Percentiles rank a stretch among this genome's conserved stretches.
Conservation (phyloP, 805 yeast genomes). For the Wickerhamomyces bisporus region DNA sequence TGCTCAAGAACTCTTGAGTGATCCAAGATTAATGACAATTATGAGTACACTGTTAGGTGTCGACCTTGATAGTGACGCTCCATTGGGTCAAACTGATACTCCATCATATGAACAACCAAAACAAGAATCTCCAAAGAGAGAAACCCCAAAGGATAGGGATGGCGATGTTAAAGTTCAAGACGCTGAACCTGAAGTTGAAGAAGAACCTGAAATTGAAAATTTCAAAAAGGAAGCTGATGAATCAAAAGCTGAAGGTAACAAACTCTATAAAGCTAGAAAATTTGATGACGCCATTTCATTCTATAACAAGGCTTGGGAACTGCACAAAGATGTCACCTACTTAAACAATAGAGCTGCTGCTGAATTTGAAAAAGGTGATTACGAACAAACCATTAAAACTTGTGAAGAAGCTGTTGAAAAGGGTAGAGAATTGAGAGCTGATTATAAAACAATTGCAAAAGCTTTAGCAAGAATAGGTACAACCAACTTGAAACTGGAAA, state of each 20-base stretch:
- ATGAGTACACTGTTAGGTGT: constrained; percentile 84
- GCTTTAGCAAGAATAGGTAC: constrained; percentile 90
- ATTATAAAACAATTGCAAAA: constrained; percentile 87
- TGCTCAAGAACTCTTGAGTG: constrained; percentile 64
- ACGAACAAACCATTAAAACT: constrained; percentile 76
- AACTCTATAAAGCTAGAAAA: constrained; percentile 75
- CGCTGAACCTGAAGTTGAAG: constrained; percentile 17
- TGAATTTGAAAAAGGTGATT: constrained; percentile 92
- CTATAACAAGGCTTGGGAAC: constrained; percentile 83
- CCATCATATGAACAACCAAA: constrained; percentile 16
- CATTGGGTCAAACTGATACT: constrained; percentile 18
- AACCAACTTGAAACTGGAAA: constrained; percentile 68
- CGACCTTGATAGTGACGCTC: constrained; percentile 43
- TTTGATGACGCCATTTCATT: constrained; percentile 90
- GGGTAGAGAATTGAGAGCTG: constrained; percentile 87
- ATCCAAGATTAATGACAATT: constrained; percentile 83
- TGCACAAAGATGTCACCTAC: constrained; percentile 80
- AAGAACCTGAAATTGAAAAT: constrained; percentile 7
- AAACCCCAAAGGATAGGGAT: constrained; percentile 31
- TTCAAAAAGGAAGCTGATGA: constrained; percentile 53
- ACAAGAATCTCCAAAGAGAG: constrained; percentile 22
- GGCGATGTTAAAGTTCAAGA: constrained; percentile 27
- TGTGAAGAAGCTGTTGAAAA: constrained; percentile 80
- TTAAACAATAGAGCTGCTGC: constrained; percentile 98
- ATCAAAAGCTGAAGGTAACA: constrained; percentile 81